These are phyloP conservation scores for Calophaca sinica DNA, from an alignment of 306 rosid species.

Conservation along the genomic window DNA sequence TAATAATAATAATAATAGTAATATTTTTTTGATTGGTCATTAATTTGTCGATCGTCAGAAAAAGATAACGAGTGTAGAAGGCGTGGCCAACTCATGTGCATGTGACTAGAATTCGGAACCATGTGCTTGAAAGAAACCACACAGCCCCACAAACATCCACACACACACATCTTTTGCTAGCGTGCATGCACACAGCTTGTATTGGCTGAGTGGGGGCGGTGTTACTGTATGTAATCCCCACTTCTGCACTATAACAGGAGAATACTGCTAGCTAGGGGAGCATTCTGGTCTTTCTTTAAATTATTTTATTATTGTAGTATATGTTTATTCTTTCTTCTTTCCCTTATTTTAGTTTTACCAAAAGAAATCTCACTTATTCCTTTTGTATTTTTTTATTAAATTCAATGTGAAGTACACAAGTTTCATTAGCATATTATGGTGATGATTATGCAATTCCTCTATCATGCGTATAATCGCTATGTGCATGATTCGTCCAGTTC, in stretches of 20 bases:
- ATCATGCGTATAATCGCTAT: conserved; percentile 5
- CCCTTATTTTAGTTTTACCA: conserved; percentile 32
- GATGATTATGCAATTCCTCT: conserved; percentile 27
- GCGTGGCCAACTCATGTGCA: conserved; percentile 27
- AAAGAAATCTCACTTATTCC: conserved; percentile 51
- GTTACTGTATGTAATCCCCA: conserved; percentile 48
- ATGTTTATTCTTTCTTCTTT: conserved; percentile 16
- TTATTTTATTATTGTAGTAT: not conserved
- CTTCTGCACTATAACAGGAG: conserved; percentile 1
- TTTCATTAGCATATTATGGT: not conserved
- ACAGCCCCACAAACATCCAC: not conserved
- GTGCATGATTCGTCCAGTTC: not conserved
- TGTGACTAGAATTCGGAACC: conserved; percentile 49
- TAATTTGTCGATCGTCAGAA: conserved; percentile 14
- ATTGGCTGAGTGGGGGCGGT: conserved; percentile 59
- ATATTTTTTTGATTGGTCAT: conserved; percentile 21
- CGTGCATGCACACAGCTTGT: conserved; percentile 43
- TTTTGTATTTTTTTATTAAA: not conserved
- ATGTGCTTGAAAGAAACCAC: conserved; percentile 51
- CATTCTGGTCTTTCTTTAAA: not conserved
- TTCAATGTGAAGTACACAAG: not conserved
- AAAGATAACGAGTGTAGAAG: not conserved
- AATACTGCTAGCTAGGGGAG: not conserved
- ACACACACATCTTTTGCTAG: conserved; percentile 31
- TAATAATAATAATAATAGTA: too few relatives aligned